phyloP scores from a whole-genome alignment of 192 early-diverging fungal genomes.

The Pilaira anomala region DNA sequence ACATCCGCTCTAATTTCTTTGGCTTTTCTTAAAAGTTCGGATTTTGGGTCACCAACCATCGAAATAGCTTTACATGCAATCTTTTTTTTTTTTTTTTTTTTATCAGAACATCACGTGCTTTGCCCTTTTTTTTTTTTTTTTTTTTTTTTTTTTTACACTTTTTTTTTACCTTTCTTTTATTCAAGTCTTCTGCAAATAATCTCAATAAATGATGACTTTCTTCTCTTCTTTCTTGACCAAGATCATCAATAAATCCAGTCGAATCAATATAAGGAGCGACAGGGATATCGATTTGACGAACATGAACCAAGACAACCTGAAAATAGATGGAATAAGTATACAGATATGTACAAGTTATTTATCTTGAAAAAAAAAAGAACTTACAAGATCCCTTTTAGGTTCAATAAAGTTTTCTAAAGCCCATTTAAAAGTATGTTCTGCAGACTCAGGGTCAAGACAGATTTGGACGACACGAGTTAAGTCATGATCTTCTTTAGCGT shows the following conservation, averaged over 20 bases:
- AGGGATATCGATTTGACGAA: slow-evolving; percentile 26
- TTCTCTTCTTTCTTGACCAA: slow-evolving; percentile 25
- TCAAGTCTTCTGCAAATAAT: slow-evolving; percentile 19
- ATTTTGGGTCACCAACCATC: slow-evolving; percentile 59
- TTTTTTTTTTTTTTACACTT: slow-evolving; percentile 16
- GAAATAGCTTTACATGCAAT: slow-evolving; percentile 52
- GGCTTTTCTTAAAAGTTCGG: slow-evolving; percentile 59
- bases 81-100: slow-evolving; percentile 10
- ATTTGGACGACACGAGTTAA: slow-evolving; percentile 23
- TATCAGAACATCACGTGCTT: not conserved
- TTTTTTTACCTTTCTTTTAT: slow-evolving; percentile 22
- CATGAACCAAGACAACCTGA: slow-evolving; percentile 27
- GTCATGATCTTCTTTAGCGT: no score
- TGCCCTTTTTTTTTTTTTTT: not conserved
- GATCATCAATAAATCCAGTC: slow-evolving; percentile 19
- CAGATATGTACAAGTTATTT: not conserved
- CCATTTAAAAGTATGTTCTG: slow-evolving; percentile 27
- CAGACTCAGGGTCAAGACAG: slow-evolving; percentile 26
- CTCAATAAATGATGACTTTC: slow-evolving; percentile 29
- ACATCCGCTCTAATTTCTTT: slow-evolving; percentile 54
- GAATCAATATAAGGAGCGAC: slow-evolving; percentile 27
- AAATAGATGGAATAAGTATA: not conserved
- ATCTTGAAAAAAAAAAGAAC: not conserved
- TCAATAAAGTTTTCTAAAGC: slow-evolving; percentile 28
- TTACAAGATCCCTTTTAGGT: slow-evolving; percentile 27